A percentile compares a stretch with the other conserved stretches of the same genome.
These are phyloP conservation scores for Podosphaera fusca DNA, from an alignment of 2,329 filamentous ascomycete species.

Conservation along the genomic window DNA sequence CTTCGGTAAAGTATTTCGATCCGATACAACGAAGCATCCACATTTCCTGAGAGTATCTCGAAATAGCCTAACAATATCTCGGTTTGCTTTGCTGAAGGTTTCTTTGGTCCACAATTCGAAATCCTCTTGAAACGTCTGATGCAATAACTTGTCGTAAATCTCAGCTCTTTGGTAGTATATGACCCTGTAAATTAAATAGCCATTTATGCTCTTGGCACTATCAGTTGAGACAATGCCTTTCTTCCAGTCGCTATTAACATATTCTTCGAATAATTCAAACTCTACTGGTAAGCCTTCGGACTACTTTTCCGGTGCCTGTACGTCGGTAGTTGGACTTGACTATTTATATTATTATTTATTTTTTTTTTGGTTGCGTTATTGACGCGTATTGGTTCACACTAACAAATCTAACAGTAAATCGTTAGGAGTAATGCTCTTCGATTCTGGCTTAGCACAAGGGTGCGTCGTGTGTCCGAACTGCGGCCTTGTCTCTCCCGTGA, in stretches of 20 bases:
- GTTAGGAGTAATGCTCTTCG: background rate
- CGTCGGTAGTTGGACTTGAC: background rate
- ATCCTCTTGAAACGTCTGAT: background rate
- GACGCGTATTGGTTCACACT: background rate
- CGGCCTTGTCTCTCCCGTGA: background rate
- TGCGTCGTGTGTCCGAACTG: slow-evolving; percentile 1
- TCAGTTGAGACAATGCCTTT: too few species aligned
- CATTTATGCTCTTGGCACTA: too few species aligned
- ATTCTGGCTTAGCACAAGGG: slow-evolving; percentile 1
- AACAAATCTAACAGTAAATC: slow-evolving; percentile 1
- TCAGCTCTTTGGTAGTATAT: too few species aligned
- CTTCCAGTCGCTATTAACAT: too few species aligned
- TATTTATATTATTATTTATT: background rate
- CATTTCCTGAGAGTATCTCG: background rate
- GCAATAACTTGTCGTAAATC: background rate
- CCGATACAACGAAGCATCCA: background rate
- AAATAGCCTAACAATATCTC: background rate
- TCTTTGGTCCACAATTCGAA: background rate
- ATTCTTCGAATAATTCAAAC: background rate
- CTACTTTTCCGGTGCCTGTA: background rate
- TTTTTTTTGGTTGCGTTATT: background rate
- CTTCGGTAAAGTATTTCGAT: background rate
- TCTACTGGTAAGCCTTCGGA: background rate
- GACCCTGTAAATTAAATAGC: too few species aligned
- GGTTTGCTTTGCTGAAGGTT: background rate